A percentile compares a stretch with the other conserved stretches of the same genome.
These are phyloP conservation scores for Crotalaria pallida DNA, from an alignment of 306 rosid species.

Conservation along the genomic window DNA sequence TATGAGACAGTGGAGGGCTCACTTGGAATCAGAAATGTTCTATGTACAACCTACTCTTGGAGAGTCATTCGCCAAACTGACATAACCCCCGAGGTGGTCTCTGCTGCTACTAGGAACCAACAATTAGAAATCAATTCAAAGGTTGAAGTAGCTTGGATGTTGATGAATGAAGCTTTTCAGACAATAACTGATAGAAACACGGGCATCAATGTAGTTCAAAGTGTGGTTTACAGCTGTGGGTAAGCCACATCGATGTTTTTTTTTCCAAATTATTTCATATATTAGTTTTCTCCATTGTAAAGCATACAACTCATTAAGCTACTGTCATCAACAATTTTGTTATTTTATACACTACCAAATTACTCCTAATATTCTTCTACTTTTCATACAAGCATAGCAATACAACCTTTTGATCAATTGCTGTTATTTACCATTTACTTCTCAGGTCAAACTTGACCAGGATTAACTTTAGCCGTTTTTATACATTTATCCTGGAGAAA, in stretches of 20 bases:
- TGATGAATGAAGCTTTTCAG: constrained; percentile 29
- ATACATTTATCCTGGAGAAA: constrained; percentile 35
- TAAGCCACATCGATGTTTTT: constrained; percentile 12
- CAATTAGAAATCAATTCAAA: constrained; percentile 26
- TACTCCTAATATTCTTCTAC: not conserved
- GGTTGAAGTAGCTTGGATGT: constrained; percentile 16
- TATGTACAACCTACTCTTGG: constrained; percentile 25
- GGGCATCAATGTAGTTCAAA: constrained; percentile 16
- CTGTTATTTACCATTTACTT: not conserved
- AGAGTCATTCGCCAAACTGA: constrained; percentile 16
- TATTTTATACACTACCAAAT: not conserved
- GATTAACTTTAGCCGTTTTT: constrained; percentile 27
- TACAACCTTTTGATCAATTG: not conserved
- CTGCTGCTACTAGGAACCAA: not conserved
- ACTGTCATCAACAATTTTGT: not conserved
- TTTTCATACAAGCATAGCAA: not conserved
- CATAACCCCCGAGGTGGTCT: not conserved
- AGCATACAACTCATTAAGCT: not conserved
- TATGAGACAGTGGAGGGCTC: constrained; percentile 18
- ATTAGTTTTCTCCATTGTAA: not conserved
- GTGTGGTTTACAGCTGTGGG: constrained; percentile 28
- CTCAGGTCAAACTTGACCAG: constrained; percentile 27
- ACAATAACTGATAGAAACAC: constrained; percentile 23
- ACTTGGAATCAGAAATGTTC: constrained; percentile 8
- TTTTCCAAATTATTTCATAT: not conserved